Evolutionary conservation across 305 asterid species (phyloP).

Genomic region (Fraxinus albicans): DNA sequence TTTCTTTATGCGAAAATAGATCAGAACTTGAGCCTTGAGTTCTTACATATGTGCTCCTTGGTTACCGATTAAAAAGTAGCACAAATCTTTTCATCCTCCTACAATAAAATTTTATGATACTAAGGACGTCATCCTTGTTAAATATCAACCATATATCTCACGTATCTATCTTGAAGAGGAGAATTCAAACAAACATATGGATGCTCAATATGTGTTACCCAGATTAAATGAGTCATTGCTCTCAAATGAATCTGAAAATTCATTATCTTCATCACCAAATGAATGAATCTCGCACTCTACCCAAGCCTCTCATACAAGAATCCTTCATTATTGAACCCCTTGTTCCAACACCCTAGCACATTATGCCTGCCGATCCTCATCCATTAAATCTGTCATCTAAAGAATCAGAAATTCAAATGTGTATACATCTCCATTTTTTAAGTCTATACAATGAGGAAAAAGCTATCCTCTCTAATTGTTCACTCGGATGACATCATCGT

Average conservation of each 20-base stretch:
- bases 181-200: neutral
- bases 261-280: neutral
- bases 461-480: neutral
- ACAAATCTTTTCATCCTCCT: neutral
- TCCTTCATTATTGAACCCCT: neutral
- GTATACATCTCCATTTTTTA: neutral
- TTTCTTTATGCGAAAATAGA: neutral
- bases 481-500: neutral
- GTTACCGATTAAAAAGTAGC: neutral
- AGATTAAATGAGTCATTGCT: neutral
- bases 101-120: neutral
- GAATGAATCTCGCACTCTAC: neutral
- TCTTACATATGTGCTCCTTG: neutral
- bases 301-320: neutral
- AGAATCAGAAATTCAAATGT: neutral
- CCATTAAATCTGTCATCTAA: neutral
- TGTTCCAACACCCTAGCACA: neutral
- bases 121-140: neutral
- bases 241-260: neutral
- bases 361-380: neutral
- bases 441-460: neutral
- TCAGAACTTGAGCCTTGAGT: neutral
- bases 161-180: neutral
- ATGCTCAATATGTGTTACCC: neutral
- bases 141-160: neutral